phyloP scores from a whole-genome alignment of 768 basidiomycete genomes.

The Mrakia blollopis region DNA sequence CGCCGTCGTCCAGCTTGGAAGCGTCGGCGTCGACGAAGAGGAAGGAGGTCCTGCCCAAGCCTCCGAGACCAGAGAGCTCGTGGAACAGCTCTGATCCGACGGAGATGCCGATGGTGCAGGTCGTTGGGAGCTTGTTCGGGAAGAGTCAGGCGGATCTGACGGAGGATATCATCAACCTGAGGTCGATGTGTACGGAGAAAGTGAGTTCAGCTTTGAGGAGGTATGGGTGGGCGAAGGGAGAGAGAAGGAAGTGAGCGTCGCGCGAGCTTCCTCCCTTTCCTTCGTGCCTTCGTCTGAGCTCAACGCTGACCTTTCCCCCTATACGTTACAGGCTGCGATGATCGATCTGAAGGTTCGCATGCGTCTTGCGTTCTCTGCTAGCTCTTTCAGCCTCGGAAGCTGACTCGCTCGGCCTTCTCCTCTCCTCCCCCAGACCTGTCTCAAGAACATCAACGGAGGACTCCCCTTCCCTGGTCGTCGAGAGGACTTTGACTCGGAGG shows the following conservation, averaged over 20 bases:
- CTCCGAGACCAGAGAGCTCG: constrained; percentile 1
- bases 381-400: neutral
- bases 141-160: constrained; percentile 63
- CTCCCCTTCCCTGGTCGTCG: constrained; percentile 74
- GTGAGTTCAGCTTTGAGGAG: constrained; percentile 42
- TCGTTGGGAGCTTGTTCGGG: constrained; percentile 69
- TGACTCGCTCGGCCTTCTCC: constrained; percentile 32
- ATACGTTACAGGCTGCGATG: constrained; percentile 63
- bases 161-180: constrained; percentile 65
- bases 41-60: constrained; percentile 17
- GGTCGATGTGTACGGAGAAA: constrained; percentile 68
- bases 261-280: neutral
- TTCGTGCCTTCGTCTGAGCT: neutral
- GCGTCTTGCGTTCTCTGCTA: neutral
- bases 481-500: constrained; percentile 78
- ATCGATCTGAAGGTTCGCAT: constrained; percentile 71
- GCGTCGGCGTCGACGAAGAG: constrained; percentile 9
- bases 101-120: constrained; percentile 72
- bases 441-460: constrained; percentile 85
- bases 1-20: neutral
- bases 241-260: neutral
- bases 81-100: constrained; percentile 44
- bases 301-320: constrained; percentile 35
- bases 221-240: too few species aligned
- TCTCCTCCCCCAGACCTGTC: constrained; percentile 58